Evolutionary conservation across 352 stramenopile species (phyloP).

Genomic region (Thraustochytrium striatum): DNA sequence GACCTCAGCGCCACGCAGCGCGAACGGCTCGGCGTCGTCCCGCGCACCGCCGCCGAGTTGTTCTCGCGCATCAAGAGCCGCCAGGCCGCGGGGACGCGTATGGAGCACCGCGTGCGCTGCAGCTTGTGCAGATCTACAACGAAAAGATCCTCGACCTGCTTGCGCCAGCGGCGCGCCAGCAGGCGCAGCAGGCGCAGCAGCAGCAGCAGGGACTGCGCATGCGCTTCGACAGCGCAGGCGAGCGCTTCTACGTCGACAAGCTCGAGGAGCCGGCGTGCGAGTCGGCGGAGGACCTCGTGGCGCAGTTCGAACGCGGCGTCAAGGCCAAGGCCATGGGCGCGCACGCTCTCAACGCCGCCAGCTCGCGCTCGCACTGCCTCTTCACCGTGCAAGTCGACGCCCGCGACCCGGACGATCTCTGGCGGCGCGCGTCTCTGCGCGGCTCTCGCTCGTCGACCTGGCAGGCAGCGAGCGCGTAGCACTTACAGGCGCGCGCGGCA

Average conservation of each 20-base stretch:
- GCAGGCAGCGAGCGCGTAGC: slow-evolving; percentile 60
- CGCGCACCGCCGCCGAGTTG: neutral
- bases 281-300: neutral
- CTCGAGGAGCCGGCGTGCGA: neutral
- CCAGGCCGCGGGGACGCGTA: neutral
- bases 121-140: slow-evolving; percentile 91
- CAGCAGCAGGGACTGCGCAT: neutral
- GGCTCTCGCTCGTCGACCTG: slow-evolving; percentile 59
- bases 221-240: slow-evolving; percentile 8
- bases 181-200: neutral
- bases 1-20: neutral
- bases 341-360: slow-evolving; percentile 83
- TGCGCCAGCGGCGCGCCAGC: slow-evolving; percentile 61
- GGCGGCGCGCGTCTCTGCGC: slow-evolving; percentile 41
- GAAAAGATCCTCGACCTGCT: slow-evolving; percentile 87
- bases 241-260: slow-evolving; percentile 22
- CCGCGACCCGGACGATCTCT: slow-evolving; percentile 62
- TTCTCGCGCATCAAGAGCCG: neutral
- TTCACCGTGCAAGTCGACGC: slow-evolving; percentile 79
- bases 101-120: slow-evolving; percentile 19
- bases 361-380: slow-evolving; percentile 90
- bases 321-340: slow-evolving; percentile 26
- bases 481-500: slow-evolving; percentile 65
- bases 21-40: neutral
- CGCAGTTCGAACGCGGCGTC: slow-evolving; percentile 8